Conservation (phyloP, 2,329 filamentous ascomycete genomes). For the Ophiobolus disseminans region DNA sequence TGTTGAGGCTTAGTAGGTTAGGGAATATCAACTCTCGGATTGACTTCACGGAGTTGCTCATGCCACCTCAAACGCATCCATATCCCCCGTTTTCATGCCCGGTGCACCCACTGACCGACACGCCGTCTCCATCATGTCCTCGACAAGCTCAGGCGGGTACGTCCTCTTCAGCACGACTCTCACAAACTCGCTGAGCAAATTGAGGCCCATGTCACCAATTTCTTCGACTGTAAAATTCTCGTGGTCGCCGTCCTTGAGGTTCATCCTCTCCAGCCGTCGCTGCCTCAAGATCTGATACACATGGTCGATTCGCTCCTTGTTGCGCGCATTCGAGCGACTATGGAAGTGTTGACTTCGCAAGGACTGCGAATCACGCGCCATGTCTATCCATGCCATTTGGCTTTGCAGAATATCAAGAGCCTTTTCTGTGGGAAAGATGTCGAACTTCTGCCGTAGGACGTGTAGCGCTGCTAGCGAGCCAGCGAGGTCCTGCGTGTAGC, state of each 20-base stretch:
- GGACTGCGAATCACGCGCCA: slow-evolving; percentile 18
- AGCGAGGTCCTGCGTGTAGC: slow-evolving; percentile 38
- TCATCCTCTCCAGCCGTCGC: slow-evolving; percentile 26
- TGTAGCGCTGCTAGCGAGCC: slow-evolving; percentile 47
- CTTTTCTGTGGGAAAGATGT: slow-evolving; percentile 35
- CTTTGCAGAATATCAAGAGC: slow-evolving; percentile 28
- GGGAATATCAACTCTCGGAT: neutral
- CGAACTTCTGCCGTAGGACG: slow-evolving; percentile 32
- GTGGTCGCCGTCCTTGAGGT: slow-evolving; percentile 17
- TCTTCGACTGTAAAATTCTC: slow-evolving; percentile 26
- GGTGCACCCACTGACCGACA: slow-evolving; percentile 33
- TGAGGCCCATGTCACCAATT: slow-evolving; percentile 31
- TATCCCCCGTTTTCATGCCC: slow-evolving; percentile 38
- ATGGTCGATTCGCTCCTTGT: slow-evolving; percentile 16
- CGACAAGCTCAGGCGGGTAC: slow-evolving; percentile 31
- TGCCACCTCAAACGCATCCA: slow-evolving; percentile 36
- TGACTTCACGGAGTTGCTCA: neutral
- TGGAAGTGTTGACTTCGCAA: slow-evolving; percentile 20
- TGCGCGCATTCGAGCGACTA: slow-evolving; percentile 17
- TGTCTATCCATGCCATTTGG: slow-evolving; percentile 40
- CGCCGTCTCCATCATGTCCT: slow-evolving; percentile 39
- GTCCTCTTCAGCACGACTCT: slow-evolving; percentile 35
- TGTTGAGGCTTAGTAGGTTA: too few relatives aligned
- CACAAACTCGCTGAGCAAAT: slow-evolving; percentile 43
- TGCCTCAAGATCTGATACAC: slow-evolving; percentile 30